Evolutionary conservation across 192 early-diverging fungal genomes (phyloP), one percentile per base, ranked within the genome.

Genomic region (Mortierella antarctica): DNA sequence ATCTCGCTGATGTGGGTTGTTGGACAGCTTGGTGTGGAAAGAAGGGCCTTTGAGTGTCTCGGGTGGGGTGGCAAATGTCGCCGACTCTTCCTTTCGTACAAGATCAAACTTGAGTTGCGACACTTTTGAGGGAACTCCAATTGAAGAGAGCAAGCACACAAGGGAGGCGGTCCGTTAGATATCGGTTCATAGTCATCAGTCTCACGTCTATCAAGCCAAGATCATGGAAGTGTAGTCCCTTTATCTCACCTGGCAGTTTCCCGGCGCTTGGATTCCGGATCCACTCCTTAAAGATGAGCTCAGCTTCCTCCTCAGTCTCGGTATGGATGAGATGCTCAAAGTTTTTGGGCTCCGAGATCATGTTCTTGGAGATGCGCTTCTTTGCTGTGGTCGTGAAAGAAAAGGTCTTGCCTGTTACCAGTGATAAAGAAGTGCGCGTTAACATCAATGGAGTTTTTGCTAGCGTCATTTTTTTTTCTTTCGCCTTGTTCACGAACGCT

Each of bases 251-350:
- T 65, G 83, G 83, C n/a, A 82, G 15, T 55, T 85, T 85, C 48
- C 73, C 75, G 5, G 65, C 71, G 42, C 63, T 81, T 9, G 72
- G 77, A 55, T 65, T 82, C 58, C 65, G 57, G 44, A 58, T 79
- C 84, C 70, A 82, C 18, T 77, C 58, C 49, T 73, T 71, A 61
- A 85, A 85, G 47, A 82, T 71, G 12, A 60, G 57, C 46, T 73
- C 58, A n/a, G 84, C 84, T 41, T 85, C 74, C 4, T 62, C 79
- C 20, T 77, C 74, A 7, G 71, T 85, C 53, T 85, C 79, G 0
- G 84, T 78, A 49, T 85, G 84, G 62, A 85, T 82, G 23, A 85
- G 55, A 63, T 85, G 84, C 42, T 80, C 77, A 72, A 80, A 80
- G 60, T 80, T 80, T 70, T 72, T 80, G 21, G 77, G 77, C 21